A percentile compares a stretch with the other conserved stretches of the same genome.
Conservation (phyloP, 2,329 filamentous ascomycete species). For the Fusarium miscanthi region DNA sequence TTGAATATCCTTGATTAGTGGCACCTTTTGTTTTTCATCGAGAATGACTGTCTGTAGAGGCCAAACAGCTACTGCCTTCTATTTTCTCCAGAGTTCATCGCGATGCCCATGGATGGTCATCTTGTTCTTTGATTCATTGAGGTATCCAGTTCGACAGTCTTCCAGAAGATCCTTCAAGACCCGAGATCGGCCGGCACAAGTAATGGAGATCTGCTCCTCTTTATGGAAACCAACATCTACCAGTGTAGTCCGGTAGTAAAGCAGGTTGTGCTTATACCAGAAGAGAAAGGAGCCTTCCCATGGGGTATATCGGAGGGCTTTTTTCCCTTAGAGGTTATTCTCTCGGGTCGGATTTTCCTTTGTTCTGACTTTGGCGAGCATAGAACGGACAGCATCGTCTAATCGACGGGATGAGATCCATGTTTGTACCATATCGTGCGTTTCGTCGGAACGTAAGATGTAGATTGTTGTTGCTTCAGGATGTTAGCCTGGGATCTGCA, state of each 20-base stretch:
- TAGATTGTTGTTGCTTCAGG: neutral
- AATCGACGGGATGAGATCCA: neutral
- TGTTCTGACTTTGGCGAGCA: neutral
- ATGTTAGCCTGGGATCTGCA: neutral
- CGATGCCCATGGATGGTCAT: neutral
- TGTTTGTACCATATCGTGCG: neutral
- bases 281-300: neutral
- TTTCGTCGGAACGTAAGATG: neutral
- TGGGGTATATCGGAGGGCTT: neutral
- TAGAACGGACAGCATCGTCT: neutral
- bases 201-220: neutral
- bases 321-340: neutral
- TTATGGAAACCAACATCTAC: neutral
- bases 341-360: neutral
- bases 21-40: neutral
- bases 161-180: neutral
- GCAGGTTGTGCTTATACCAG: neutral
- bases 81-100: neutral
- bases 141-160: neutral
- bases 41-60: neutral
- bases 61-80: neutral
- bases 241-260: neutral
- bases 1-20: neutral
- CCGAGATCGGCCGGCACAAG: neutral
- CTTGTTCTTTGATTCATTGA: neutral